Evolutionary conservation across 805 yeast genomes (phyloP).

Genomic region (Scheffersomyces amazonensis): DNA sequence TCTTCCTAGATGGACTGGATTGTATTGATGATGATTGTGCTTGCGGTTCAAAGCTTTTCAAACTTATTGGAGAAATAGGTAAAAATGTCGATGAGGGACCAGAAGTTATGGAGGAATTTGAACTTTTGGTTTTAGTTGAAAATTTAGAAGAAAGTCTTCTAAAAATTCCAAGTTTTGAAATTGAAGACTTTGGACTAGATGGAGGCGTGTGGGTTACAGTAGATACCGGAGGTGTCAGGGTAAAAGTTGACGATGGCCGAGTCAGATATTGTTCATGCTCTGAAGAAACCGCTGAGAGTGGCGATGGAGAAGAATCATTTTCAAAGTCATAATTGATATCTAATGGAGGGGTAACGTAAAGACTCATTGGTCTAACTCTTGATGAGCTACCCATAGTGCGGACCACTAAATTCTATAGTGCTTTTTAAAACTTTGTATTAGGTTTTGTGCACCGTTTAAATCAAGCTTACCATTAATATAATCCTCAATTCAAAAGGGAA

Average conservation of each 20-base stretch:
- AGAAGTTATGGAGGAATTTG: background rate
- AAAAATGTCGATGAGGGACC: too few relatives aligned
- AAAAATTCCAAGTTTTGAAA: background rate
- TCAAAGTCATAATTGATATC: conserved; percentile 1
- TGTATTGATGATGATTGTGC: background rate
- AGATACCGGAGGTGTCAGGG: background rate
- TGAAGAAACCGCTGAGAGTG: background rate
- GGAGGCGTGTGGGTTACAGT: too few relatives aligned
- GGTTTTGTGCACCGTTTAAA: too few relatives aligned
- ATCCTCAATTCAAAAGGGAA: too few relatives aligned
- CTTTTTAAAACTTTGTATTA: too few relatives aligned
- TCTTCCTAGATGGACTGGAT: background rate
- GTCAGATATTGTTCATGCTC: background rate
- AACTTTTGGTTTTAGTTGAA: background rate
- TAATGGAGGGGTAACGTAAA: conserved; percentile 16
- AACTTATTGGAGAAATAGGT: too few relatives aligned
- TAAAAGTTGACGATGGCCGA: background rate
- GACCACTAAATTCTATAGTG: too few relatives aligned
- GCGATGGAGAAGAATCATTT: background rate
- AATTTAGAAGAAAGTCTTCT: background rate
- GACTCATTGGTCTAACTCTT: conserved; percentile 12
- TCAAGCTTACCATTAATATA: too few relatives aligned
- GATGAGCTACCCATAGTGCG: too few relatives aligned
- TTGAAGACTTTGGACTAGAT: background rate
- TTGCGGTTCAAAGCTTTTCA: too few relatives aligned